Conservation (phyloP, 257 asterid genomes). For the Thymus quinquecostatus region DNA sequence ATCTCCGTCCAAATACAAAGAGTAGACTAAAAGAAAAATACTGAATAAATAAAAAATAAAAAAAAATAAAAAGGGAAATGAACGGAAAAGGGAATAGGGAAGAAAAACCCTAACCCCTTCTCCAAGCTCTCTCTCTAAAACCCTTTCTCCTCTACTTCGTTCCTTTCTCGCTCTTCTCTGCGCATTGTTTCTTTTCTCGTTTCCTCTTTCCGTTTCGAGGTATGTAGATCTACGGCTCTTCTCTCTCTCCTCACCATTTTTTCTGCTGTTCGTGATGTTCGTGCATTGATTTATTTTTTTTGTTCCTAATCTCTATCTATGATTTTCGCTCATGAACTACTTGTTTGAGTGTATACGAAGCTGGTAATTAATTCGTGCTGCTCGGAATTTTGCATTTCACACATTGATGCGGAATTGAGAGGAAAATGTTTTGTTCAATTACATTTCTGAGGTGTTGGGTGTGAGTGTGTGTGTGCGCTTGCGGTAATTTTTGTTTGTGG, state of each 20-base stretch:
- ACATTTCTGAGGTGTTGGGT: not conserved
- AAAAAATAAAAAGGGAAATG: not conserved
- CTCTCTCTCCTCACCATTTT: not conserved
- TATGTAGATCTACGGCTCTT: constrained; percentile 20
- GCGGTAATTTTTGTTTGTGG: not conserved
- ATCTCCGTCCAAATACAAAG: not conserved
- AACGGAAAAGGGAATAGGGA: not conserved
- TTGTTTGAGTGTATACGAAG: constrained; percentile 2
- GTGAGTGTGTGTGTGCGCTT: not conserved
- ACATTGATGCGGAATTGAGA: not conserved
- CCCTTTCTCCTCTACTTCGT: constrained; percentile 22
- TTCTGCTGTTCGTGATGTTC: not conserved
- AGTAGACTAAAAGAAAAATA: not conserved
- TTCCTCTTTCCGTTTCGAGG: constrained; percentile 25
- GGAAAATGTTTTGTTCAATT: constrained; percentile 3
- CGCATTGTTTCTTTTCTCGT: not conserved
- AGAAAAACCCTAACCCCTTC: constrained; percentile 41
- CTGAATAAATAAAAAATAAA: not conserved
- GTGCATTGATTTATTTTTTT: not conserved
- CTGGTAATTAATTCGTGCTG: not conserved
- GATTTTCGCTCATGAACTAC: not conserved
- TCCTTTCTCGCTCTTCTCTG: not conserved
- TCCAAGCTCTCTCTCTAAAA: constrained; percentile 36
- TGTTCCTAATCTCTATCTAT: not conserved
- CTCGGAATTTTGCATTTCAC: constrained; percentile 9